phyloP scores from a whole-genome alignment of 75 land plant genomes.

The Chamaecyparis obtusa region DNA sequence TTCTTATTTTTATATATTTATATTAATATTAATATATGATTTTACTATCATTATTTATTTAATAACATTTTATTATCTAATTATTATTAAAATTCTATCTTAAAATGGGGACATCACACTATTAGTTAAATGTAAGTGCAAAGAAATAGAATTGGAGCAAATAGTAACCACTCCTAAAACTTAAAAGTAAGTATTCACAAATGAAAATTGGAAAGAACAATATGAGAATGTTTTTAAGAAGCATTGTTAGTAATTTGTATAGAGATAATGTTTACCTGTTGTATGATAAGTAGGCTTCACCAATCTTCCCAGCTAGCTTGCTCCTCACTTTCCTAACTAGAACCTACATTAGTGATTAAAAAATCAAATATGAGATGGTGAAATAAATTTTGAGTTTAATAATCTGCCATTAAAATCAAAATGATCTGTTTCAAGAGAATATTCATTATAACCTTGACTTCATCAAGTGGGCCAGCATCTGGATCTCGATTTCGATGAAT shows the following conservation, averaged over 20 bases:
- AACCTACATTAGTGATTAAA: conserved; percentile 38
- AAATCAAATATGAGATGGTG: neutral
- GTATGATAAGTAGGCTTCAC: conserved; percentile 69
- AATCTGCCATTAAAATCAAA: neutral
- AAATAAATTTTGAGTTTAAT: neutral
- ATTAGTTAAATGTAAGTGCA: neutral
- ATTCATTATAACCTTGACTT: conserved; percentile 56
- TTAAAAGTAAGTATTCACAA: neutral
- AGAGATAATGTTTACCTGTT: conserved; percentile 44
- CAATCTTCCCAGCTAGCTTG: conserved; percentile 81
- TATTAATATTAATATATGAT: too few relatives aligned
- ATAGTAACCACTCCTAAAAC: neutral
- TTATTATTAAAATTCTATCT: too few relatives aligned
- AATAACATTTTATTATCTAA: too few relatives aligned
- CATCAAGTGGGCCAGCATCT: conserved; percentile 60
- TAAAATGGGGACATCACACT: too few relatives aligned
- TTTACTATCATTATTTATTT: too few relatives aligned
- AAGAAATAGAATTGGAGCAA: neutral
- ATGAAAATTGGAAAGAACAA: neutral
- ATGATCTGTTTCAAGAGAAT: neutral
- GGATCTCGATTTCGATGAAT: conserved; percentile 91
- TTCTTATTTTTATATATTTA: too few relatives aligned
- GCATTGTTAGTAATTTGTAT: neutral
- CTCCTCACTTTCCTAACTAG: conserved; percentile 90
- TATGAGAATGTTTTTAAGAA: neutral